A percentile compares a stretch with the other conserved stretches of the same genome.
Evolutionary conservation across 2,329 filamentous ascomycete genomes (phyloP).

Genomic region (Ophiostoma australiae): DNA sequence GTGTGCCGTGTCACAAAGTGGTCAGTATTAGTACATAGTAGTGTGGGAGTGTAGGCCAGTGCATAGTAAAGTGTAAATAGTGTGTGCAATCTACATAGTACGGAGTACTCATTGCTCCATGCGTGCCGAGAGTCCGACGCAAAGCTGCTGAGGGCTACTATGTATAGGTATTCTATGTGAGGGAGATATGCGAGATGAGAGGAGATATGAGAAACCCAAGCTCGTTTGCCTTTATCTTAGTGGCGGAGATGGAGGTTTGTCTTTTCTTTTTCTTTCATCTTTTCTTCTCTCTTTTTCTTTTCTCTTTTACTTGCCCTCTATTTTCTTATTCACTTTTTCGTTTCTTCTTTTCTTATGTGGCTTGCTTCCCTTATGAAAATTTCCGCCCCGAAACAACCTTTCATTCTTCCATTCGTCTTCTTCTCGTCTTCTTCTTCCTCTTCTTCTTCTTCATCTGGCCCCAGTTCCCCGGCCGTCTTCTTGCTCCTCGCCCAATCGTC

Average conservation of each 20-base stretch:
- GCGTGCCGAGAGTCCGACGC: slow-evolving; percentile 1
- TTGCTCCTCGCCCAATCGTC: slow-evolving; percentile 25
- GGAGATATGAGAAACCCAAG: not conserved
- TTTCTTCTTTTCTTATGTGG: not conserved
- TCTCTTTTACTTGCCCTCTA: not conserved
- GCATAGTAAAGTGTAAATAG: not conserved
- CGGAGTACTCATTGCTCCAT: not conserved
- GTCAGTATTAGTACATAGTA: not conserved
- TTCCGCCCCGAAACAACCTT: not conserved
- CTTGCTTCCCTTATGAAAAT: too few species aligned
- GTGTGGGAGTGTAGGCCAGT: not conserved
- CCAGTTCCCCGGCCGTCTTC: slow-evolving; percentile 11
- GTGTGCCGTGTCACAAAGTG: not conserved
- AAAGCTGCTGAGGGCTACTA: too few species aligned
- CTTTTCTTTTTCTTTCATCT: not conserved
- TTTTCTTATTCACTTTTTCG: not conserved
- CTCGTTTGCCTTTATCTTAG: not conserved
- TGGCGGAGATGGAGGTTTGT: not conserved
- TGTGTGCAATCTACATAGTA: not conserved
- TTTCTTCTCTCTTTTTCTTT: not conserved
- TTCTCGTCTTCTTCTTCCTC: not conserved
- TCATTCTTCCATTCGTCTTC: not conserved
- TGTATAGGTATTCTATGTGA: not conserved
- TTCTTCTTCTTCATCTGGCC: slow-evolving; percentile 17
- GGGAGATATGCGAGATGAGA: not conserved